phyloP scores from a whole-genome alignment of 352 stramenopile species.

The Phytophthora constricta region DNA sequence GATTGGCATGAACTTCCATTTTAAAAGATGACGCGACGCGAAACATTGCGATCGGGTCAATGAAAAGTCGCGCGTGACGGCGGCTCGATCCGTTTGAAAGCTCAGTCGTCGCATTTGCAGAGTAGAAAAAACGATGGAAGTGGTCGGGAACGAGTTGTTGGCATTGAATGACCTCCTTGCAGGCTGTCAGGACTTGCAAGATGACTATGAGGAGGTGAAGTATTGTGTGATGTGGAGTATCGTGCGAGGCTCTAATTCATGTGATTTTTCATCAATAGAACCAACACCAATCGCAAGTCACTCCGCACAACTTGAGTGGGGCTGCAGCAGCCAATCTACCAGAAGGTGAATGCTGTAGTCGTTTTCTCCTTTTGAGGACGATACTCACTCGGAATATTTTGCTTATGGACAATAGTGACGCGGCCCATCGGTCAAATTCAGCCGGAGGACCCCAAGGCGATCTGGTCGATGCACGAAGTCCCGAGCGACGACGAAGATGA shows the following conservation, averaged over 20 bases:
- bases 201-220: conserved; percentile 36
- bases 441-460: conserved; percentile 63
- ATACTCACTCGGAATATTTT: not conserved
- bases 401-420: conserved; percentile 36
- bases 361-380: not conserved
- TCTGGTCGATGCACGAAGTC: conserved; percentile 77
- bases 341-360: conserved; percentile 39
- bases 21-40: no score
- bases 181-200: conserved; percentile 27
- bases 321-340: conserved; percentile 16
- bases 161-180: conserved; percentile 44
- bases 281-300: conserved; percentile 30
- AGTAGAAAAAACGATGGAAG: conserved; percentile 31
- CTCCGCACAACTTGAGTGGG: conserved; percentile 33
- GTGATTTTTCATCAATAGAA: not conserved
- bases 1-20: no score
- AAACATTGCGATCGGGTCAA: not conserved
- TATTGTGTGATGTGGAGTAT: not conserved
- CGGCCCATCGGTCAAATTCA: conserved; percentile 79
- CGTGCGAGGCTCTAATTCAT: not conserved
- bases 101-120: not conserved
- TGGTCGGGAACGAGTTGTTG: conserved; percentile 38
- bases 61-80: conserved; percentile 35
- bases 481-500: conserved; percentile 83
- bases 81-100: conserved; percentile 10